These are phyloP conservation scores for Paxillus involutus DNA, from an alignment of 768 basidiomycete species.

Conservation along the genomic window DNA sequence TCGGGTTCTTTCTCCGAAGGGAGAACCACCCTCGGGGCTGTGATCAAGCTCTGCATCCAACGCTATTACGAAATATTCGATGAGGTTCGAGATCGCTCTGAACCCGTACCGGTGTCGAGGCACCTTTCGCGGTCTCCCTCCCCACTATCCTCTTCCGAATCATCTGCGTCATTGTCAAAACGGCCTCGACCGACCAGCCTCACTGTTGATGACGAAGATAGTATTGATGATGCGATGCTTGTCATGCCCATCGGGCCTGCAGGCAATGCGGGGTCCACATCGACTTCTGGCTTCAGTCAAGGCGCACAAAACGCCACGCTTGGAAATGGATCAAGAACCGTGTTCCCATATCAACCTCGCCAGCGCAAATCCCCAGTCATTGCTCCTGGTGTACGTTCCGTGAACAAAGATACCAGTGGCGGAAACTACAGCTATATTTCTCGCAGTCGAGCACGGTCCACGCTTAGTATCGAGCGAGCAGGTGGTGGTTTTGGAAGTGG, in stretches of 20 bases:
- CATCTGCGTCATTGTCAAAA: conserved; percentile 23
- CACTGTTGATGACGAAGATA: conserved; percentile 61
- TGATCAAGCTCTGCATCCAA: conserved; percentile 77
- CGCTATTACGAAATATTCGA: conserved; percentile 87
- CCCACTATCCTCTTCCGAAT: conserved; percentile 21
- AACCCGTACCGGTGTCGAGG: conserved; percentile 43
- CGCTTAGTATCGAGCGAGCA: conserved; percentile 61
- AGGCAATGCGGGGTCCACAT: conserved; percentile 9
- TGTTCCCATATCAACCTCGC: conserved; percentile 39
- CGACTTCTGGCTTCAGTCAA: conserved; percentile 9
- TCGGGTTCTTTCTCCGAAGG: conserved; percentile 39
- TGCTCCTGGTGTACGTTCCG: conserved; percentile 29
- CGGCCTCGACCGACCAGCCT: conserved; percentile 24
- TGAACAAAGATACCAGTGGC: conserved; percentile 33
- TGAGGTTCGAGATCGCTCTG: conserved; percentile 70
- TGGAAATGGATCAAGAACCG: conserved; percentile 7
- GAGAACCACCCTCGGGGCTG: conserved; percentile 63
- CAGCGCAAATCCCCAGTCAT: conserved; percentile 35
- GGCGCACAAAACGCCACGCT: conserved; percentile 16
- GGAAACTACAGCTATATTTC: conserved; percentile 29
- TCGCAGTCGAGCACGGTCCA: conserved; percentile 50
- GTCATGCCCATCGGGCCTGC: conserved; percentile 67
- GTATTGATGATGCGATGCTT: conserved; percentile 73
- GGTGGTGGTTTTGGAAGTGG: conserved; percentile 32
- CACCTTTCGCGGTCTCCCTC: conserved; percentile 28